A percentile compares a stretch with the other conserved stretches of the same genome.
Evolutionary conservation across 1,284 basidiomycete genomes (phyloP).

Genomic region (Sparassis latifolia): DNA sequence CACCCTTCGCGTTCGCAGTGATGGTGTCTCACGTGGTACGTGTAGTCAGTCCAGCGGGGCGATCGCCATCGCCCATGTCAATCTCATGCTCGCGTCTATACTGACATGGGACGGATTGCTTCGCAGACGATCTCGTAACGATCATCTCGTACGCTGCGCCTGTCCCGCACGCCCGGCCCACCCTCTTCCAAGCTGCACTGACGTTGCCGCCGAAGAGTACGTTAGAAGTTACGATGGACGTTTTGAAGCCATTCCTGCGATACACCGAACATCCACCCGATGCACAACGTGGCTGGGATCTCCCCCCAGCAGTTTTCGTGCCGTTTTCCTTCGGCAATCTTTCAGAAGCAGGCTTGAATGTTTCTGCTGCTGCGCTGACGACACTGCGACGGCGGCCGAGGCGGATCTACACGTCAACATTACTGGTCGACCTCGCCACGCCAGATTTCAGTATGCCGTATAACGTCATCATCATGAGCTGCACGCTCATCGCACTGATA

Average conservation of each 20-base stretch:
- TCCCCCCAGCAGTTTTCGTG: constrained; percentile 77
- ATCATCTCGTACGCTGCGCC: constrained; percentile 65
- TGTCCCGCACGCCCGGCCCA: constrained; percentile 64
- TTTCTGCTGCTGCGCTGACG: not conserved
- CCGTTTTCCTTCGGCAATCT: constrained; percentile 27
- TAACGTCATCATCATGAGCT: constrained; percentile 96
- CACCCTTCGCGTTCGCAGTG: constrained; percentile 52
- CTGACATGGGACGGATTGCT: constrained; percentile 6
- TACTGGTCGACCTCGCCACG: constrained; percentile 87
- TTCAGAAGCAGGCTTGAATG: constrained; percentile 5
- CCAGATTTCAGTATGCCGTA: constrained; percentile 99
- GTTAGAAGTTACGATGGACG: constrained; percentile 65
- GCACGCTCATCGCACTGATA: constrained; percentile 85
- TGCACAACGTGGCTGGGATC: constrained; percentile 90
- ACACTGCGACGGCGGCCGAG: constrained; percentile 10
- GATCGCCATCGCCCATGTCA: constrained; percentile 1
- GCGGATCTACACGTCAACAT: constrained; percentile 73
- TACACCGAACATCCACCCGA: constrained; percentile 97
- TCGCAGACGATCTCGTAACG: constrained; percentile 50
- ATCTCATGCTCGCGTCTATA: constrained; percentile 1
- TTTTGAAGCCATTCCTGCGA: constrained; percentile 82
- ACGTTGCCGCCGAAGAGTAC: constrained; percentile 62
- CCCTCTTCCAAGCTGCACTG: constrained; percentile 70
- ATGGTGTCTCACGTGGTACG: constrained; percentile 37
- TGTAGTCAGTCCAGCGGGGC: constrained; percentile 6